A percentile compares a stretch with the other conserved stretches of the same genome.
Evolutionary conservation across 2,329 filamentous ascomycete genomes (phyloP).

Genomic region (Sclerotinia glacialis): DNA sequence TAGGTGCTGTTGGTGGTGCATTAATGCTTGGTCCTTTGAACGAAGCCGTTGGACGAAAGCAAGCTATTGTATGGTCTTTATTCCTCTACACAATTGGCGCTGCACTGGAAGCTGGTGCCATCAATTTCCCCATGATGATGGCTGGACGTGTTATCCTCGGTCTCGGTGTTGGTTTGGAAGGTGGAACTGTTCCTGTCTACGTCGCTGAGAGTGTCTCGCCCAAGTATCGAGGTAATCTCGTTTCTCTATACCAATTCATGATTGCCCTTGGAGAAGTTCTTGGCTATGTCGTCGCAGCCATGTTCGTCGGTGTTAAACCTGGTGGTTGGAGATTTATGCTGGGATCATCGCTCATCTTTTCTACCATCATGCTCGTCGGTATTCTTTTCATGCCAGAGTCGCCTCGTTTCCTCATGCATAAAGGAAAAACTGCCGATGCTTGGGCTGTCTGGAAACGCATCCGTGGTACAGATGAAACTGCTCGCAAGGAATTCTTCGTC

Average conservation of each 20-base stretch:
- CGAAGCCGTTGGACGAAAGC: conserved; percentile 63
- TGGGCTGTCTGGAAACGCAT: conserved; percentile 73
- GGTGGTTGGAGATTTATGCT: conserved; percentile 75
- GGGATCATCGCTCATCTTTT: conserved; percentile 69
- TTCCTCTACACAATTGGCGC: conserved; percentile 69
- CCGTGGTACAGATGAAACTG: conserved; percentile 57
- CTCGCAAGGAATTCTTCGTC: conserved; percentile 67
- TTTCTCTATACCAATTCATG: conserved; percentile 73
- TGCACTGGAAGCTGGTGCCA: conserved; percentile 63
- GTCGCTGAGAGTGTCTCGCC: conserved; percentile 70
- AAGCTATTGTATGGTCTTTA: conserved; percentile 67
- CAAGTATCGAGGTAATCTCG: conserved; percentile 66
- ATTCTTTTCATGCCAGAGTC: conserved; percentile 72
- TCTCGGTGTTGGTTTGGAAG: conserved; percentile 68
- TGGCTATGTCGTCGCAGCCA: conserved; percentile 69
- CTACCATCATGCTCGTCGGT: conserved; percentile 58
- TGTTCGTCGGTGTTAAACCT: conserved; percentile 61
- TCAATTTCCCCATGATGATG: conserved; percentile 70
- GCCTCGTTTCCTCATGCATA: conserved; percentile 69
- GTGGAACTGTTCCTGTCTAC: conserved; percentile 72
- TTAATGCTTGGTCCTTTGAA: conserved; percentile 65
- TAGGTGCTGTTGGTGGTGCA: conserved; percentile 69
- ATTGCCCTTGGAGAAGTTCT: conserved; percentile 73
- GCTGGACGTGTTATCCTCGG: conserved; percentile 66
- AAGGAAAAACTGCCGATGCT: conserved; percentile 55